A percentile compares a stretch with the other conserved stretches of the same genome.
Evolutionary conservation across 2,329 filamentous ascomycete genomes (phyloP).

Genomic region (Talaromyces sp.): DNA sequence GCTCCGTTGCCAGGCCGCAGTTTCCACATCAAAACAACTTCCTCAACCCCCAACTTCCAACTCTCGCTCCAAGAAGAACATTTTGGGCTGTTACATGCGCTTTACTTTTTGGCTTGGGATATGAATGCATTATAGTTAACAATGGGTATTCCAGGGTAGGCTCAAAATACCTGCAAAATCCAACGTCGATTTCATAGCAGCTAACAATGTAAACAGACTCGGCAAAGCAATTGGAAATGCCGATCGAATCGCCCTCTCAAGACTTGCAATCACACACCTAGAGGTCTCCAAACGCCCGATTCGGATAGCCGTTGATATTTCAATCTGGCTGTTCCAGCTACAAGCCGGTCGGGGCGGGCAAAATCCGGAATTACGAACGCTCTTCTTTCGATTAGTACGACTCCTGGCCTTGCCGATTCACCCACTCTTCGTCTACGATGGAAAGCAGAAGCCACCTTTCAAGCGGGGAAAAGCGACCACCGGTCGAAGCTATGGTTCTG

Average conservation of each 20-base stretch:
- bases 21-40: conserved; percentile 18
- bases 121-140: conserved; percentile 1
- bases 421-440: conserved; percentile 88
- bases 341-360: conserved; percentile 81
- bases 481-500: conserved; percentile 57
- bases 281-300: conserved; percentile 69
- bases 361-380: conserved; percentile 84
- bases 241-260: conserved; percentile 75
- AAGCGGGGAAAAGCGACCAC: conserved; percentile 76
- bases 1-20: conserved; percentile 19
- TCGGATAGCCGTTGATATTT: conserved; percentile 86
- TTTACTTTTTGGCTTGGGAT: not conserved
- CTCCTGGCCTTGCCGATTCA: conserved; percentile 75
- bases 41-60: not conserved
- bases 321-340: conserved; percentile 95
- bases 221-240: conserved; percentile 86
- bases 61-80: not conserved
- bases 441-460: conserved; percentile 77
- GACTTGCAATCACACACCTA: conserved; percentile 75
- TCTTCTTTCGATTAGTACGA: conserved; percentile 86
- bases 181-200: not conserved
- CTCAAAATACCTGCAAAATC: not conserved
- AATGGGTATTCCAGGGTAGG: conserved; percentile 22
- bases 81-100: not conserved
- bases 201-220: conserved; percentile 59